Percentiles rank a stretch among this genome's conserved stretches.
These are phyloP conservation scores for Chloris gayana DNA, from an alignment of 176 grass and related monocot species.

Conservation along the genomic window DNA sequence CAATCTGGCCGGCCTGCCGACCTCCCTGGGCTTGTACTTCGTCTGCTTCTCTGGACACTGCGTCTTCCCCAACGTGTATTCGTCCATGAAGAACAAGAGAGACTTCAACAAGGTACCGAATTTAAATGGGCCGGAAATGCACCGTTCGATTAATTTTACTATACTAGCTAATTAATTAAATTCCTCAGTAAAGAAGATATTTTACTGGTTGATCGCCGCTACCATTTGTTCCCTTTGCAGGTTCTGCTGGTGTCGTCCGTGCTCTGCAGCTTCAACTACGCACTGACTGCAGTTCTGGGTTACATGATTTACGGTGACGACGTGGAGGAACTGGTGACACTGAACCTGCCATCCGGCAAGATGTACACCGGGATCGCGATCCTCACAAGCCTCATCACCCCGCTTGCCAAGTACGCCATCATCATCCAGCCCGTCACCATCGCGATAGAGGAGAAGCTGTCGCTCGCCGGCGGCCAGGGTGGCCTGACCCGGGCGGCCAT, in stretches of 20 bases:
- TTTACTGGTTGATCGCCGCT: background rate
- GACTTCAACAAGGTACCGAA: constrained; percentile 51
- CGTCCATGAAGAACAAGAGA: constrained; percentile 50
- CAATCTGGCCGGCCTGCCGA: constrained; percentile 43
- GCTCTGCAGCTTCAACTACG: constrained; percentile 59
- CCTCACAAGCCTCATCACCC: constrained; percentile 59
- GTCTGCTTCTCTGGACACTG: constrained; percentile 66
- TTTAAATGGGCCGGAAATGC: background rate
- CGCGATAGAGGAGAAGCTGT: constrained; percentile 47
- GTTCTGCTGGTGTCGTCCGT: constrained; percentile 47
- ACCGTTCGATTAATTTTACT: too few species aligned
- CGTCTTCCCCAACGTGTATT: constrained; percentile 61
- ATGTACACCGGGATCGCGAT: constrained; percentile 59
- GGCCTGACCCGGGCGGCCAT: constrained; percentile 18
- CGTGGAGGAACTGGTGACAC: constrained; percentile 53
- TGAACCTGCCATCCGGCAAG: constrained; percentile 59
- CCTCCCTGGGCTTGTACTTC: constrained; percentile 56
- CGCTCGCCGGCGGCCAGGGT: background rate
- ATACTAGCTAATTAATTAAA: too few species aligned
- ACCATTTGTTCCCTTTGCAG: constrained; percentile 17
- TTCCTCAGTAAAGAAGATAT: too few species aligned
- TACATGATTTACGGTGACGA: constrained; percentile 59
- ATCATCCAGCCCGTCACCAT: constrained; percentile 52
- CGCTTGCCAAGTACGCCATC: constrained; percentile 57
- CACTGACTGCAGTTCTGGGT: constrained; percentile 52